These are phyloP conservation scores for Macroventuria anomochaeta DNA, from an alignment of 2,329 filamentous ascomycete genomes.

Conservation along the genomic window DNA sequence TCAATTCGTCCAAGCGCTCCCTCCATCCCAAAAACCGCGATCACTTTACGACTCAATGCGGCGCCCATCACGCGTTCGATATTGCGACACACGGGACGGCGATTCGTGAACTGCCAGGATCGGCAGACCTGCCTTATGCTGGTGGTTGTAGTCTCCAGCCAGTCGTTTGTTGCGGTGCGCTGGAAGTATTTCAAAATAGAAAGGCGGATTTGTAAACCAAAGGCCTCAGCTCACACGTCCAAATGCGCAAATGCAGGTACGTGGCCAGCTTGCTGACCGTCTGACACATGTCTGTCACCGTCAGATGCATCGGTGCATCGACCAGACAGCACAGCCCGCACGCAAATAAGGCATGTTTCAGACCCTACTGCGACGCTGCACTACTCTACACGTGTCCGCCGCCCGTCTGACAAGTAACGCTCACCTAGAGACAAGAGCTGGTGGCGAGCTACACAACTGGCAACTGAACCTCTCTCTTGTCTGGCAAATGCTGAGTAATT, in stretches of 20 bases:
- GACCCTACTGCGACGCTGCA: conserved; percentile 4
- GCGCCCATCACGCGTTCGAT: conserved; percentile 6
- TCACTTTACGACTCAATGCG: conserved; percentile 4
- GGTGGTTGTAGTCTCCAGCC: not conserved
- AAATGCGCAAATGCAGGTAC: conserved; percentile 27
- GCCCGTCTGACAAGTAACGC: conserved; percentile 2
- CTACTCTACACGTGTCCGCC: conserved; percentile 13
- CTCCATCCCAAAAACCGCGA: conserved; percentile 22
- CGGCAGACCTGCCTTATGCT: conserved; percentile 3
- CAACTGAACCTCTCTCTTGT: not conserved
- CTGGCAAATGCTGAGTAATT: not conserved
- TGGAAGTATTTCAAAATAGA: not conserved
- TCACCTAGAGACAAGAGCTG: not conserved
- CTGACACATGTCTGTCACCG: conserved; percentile 15
- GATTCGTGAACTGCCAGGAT: conserved; percentile 2
- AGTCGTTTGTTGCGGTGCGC: not conserved
- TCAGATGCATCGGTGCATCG: conserved; percentile 8
- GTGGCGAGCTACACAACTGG: not conserved
- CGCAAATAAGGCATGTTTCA: conserved; percentile 18
- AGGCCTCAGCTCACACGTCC: not conserved
- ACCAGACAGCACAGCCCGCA: conserved; percentile 6
- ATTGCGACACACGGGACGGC: conserved; percentile 6
- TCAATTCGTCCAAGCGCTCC: conserved; percentile 17
- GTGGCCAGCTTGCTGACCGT: conserved; percentile 17
- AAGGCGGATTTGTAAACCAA: not conserved